Conservation (phyloP, 345 rosid species). For the Hypericum androsaemum region DNA sequence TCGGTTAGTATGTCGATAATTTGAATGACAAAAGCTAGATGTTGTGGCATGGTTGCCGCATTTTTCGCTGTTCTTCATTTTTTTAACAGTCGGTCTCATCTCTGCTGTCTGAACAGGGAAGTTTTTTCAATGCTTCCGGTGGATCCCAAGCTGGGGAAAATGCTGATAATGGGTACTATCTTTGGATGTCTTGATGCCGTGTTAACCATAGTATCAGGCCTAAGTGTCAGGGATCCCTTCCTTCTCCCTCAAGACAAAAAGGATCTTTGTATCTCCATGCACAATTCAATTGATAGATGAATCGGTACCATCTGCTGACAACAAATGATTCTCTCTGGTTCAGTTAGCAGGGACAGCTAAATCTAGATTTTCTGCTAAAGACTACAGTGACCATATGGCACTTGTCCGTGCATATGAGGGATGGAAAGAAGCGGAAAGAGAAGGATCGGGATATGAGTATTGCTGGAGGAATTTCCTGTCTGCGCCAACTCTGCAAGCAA, state of each 20-base stretch:
- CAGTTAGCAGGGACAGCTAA: conserved; percentile 94
- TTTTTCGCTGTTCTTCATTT: background rate
- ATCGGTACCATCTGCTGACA: background rate
- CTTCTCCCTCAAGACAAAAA: conserved; percentile 96
- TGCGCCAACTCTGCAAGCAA: conserved; percentile 90
- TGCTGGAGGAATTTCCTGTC: conserved; percentile 98
- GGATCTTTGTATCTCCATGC: conserved; percentile 46
- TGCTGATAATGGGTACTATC: conserved; percentile 95
- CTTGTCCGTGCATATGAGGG: conserved; percentile 99
- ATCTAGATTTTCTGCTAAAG: conserved; percentile 93
- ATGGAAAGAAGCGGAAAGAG: conserved; percentile 95
- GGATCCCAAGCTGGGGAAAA: conserved; percentile 98
- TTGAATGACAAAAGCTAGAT: conserved; percentile 5
- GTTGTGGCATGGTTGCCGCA: background rate
- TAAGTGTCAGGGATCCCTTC: conserved; percentile 95
- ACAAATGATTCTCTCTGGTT: conserved; percentile 15
- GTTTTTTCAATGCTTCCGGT: conserved; percentile 84
- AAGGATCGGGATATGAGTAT: conserved; percentile 89
- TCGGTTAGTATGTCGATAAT: conserved; percentile 48
- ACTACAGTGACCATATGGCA: conserved; percentile 98
- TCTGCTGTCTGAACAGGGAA: conserved; percentile 40
- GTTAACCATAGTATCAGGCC: conserved; percentile 86
- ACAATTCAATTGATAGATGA: background rate
- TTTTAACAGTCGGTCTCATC: no score
- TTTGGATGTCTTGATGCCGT: conserved; percentile 90